These are phyloP conservation scores for Candida anglica DNA, from an alignment of 805 yeast species.

Conservation along the genomic window DNA sequence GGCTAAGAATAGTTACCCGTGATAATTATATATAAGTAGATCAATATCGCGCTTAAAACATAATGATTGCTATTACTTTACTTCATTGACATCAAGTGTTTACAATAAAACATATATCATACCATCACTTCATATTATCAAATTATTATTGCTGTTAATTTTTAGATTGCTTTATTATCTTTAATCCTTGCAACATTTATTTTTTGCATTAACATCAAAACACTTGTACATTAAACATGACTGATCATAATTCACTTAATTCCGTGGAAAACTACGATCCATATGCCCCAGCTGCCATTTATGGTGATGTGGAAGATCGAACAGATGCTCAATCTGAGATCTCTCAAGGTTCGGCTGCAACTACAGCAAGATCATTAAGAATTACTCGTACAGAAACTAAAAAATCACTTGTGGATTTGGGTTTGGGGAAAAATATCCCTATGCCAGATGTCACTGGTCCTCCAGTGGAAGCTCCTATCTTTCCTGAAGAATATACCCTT, in stretches of 20 bases:
- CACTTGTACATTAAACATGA: no score
- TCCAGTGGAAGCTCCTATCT: conserved; percentile 59
- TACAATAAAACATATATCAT: no score
- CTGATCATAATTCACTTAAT: conserved; percentile 1
- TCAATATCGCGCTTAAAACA: no score
- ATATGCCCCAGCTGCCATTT: conserved; percentile 2
- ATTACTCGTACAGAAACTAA: conserved; percentile 68
- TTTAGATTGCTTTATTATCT: no score
- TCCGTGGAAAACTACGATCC: conserved; percentile 1
- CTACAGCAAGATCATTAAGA: conserved; percentile 21
- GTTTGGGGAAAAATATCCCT: conserved; percentile 53
- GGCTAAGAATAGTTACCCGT: no score
- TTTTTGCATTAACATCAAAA: no score
- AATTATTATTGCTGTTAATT: no score
- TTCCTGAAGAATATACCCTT: conserved; percentile 88
- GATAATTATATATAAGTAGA: no score
- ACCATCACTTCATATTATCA: no score
- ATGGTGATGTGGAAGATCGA: conserved; percentile 9
- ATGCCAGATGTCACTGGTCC: conserved; percentile 46
- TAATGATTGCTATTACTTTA: no score
- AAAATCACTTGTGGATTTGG: conserved; percentile 60
- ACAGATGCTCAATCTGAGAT: conserved; percentile 46
- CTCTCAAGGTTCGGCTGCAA: conserved; percentile 13
- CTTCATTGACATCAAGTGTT: no score
- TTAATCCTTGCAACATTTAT: no score